A percentile compares a stretch with the other conserved stretches of the same genome.
Evolutionary conservation across 2,329 filamentous ascomycete genomes (phyloP).

Genomic region (Paraphaeosphaeria sporulosa): DNA sequence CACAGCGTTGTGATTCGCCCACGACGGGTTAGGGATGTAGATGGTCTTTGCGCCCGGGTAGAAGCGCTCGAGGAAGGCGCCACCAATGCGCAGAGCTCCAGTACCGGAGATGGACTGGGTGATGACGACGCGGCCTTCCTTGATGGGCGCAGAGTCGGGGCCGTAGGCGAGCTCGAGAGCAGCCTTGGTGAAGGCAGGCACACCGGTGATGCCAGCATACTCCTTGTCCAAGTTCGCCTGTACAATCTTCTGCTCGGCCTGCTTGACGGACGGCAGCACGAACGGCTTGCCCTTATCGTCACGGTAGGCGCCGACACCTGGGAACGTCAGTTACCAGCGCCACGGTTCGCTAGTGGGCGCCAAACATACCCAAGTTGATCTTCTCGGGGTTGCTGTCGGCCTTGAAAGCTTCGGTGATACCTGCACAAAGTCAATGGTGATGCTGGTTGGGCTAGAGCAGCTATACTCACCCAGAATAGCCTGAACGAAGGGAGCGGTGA

Average conservation of each 20-base stretch:
- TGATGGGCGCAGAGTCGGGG: conserved; percentile 76
- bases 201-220: conserved; percentile 92
- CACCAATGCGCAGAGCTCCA: conserved; percentile 92
- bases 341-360: not conserved
- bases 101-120: conserved; percentile 99
- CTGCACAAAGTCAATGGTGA: conserved; percentile 49
- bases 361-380: conserved; percentile 88
- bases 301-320: conserved; percentile 95
- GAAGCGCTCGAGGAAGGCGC: conserved; percentile 89
- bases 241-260: conserved; percentile 88
- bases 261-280: conserved; percentile 90
- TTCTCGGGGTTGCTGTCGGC: conserved; percentile 92
- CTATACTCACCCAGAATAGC: conserved; percentile 74
- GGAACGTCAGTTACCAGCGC: conserved; percentile 28
- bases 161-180: conserved; percentile 93
- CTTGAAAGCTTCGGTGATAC: conserved; percentile 99
- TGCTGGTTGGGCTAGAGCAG: conserved; percentile 2
- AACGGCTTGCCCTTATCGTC: conserved; percentile 98
- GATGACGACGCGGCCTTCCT: conserved; percentile 79
- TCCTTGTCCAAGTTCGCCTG: conserved; percentile 87
- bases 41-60: conserved; percentile 92
- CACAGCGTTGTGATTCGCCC: conserved; percentile 98
- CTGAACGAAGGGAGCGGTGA: conserved; percentile 53
- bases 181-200: conserved; percentile 91
- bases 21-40: conserved; percentile 94